phyloP scores from a whole-genome alignment of 2,329 filamentous ascomycete genomes.

The Verticillium albo-atrum region DNA sequence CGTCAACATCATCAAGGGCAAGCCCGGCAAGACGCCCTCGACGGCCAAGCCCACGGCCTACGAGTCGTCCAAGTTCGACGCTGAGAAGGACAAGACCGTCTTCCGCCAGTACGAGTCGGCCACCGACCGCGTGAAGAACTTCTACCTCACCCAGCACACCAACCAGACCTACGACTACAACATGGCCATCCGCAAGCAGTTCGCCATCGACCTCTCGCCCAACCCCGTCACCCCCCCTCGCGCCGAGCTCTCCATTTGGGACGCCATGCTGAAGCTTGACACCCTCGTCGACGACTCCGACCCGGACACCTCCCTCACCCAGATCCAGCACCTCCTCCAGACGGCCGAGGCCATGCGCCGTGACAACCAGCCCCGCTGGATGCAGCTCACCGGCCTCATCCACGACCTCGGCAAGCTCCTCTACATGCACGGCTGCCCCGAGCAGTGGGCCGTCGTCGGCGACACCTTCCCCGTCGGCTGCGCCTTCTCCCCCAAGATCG shows the following conservation, averaged over 20 bases:
- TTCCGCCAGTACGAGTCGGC: constrained; percentile 83
- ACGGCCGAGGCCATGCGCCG: constrained; percentile 84
- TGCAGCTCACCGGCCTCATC: constrained; percentile 73
- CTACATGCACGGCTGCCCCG: constrained; percentile 76
- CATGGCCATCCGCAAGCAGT: constrained; percentile 63
- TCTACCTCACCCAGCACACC: constrained; percentile 70
- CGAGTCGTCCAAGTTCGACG: constrained; percentile 65
- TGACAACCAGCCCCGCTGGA: constrained; percentile 78
- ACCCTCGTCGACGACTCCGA: constrained; percentile 87
- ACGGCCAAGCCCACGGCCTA: constrained; percentile 7
- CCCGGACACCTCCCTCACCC: constrained; percentile 79
- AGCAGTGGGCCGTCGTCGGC: constrained; percentile 92
- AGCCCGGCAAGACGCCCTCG: constrained; percentile 10
- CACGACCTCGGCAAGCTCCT: constrained; percentile 78
- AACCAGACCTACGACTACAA: constrained; percentile 82
- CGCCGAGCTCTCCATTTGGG: constrained; percentile 79
- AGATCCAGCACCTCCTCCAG: constrained; percentile 88
- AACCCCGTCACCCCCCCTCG: constrained; percentile 54
- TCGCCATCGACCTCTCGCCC: constrained; percentile 48
- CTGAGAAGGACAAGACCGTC: constrained; percentile 71
- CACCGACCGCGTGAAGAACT: constrained; percentile 79
- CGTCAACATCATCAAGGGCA: constrained; percentile 48
- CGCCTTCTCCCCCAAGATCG: constrained; percentile 69
- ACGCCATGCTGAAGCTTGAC: constrained; percentile 90
- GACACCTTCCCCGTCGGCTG: constrained; percentile 80